Conservation (phyloP, 257 asterid species). For the Gynochthodes officinalis region DNA sequence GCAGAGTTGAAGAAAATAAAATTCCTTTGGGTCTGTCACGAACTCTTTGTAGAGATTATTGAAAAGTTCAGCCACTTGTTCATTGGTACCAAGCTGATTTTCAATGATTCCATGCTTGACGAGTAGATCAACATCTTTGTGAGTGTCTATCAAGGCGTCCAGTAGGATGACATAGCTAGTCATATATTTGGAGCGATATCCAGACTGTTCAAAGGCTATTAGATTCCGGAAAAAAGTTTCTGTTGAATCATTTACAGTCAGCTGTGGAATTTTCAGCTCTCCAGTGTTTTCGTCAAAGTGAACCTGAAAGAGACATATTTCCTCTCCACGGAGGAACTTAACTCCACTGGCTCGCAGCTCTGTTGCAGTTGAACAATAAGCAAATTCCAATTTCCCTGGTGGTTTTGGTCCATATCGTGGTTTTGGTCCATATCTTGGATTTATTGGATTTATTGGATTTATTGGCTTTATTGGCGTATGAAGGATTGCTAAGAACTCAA, state of each 20-base stretch:
- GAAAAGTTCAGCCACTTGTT: constrained; percentile 25
- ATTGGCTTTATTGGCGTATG: constrained; percentile 17
- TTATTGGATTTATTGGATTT: no score
- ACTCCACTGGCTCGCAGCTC: constrained; percentile 31
- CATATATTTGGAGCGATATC: constrained; percentile 16
- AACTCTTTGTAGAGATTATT: constrained; percentile 33
- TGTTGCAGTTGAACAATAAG: constrained; percentile 24
- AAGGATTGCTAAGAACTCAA: constrained; percentile 24
- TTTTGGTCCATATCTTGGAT: neutral
- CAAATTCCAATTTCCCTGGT: constrained; percentile 2
- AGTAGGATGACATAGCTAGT: constrained; percentile 32
- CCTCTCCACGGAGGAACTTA: constrained; percentile 2
- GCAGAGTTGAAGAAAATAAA: constrained; percentile 21
- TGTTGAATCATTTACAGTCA: constrained; percentile 18
- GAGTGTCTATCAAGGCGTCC: constrained; percentile 33
- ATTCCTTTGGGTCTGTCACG: constrained; percentile 17
- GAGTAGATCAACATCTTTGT: constrained; percentile 25
- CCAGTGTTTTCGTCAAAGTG: constrained; percentile 17
- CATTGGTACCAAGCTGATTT: constrained; percentile 15
- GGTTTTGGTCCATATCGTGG: neutral
- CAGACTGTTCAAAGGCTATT: constrained; percentile 31
- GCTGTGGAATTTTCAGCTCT: constrained; percentile 17
- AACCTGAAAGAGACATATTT: constrained; percentile 20
- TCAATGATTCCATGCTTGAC: constrained; percentile 1
- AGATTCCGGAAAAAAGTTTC: constrained; percentile 30